Evolutionary conservation across 2,329 filamentous ascomycete species (phyloP).

Genomic region (Neofusicoccum ribis): DNA sequence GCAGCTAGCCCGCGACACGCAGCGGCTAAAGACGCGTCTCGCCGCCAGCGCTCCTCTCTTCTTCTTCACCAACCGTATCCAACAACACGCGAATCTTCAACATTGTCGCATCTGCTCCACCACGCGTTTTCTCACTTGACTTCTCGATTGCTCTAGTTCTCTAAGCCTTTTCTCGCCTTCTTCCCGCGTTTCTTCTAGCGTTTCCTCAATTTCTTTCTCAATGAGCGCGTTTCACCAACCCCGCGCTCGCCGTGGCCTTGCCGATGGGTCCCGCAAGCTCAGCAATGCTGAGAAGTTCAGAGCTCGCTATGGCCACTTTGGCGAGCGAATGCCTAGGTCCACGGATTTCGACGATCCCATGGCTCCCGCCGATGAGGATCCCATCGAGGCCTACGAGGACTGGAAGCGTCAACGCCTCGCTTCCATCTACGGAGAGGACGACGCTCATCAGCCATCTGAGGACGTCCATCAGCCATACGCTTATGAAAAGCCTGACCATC

Average conservation of each 20-base stretch:
- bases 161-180: too few relatives aligned
- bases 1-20: conserved; percentile 1
- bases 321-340: too few relatives aligned
- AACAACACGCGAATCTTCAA: not conserved
- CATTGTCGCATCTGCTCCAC: not conserved
- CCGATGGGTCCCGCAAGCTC: not conserved
- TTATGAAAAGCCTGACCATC: conserved; percentile 8
- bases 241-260: not conserved
- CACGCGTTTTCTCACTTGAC: not conserved
- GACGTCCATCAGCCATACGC: conserved; percentile 17
- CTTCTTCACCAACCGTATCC: not conserved
- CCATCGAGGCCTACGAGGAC: too few relatives aligned
- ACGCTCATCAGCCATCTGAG: not conserved
- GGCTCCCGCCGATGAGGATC: too few relatives aligned
- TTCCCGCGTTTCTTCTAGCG: not conserved
- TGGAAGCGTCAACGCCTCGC: too few relatives aligned
- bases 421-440: not conserved
- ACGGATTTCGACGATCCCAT: too few relatives aligned
- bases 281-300: too few relatives aligned
- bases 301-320: too few relatives aligned
- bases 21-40: not conserved
- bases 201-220: not conserved
- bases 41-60: not conserved
- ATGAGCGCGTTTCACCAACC: not conserved
- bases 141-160: not conserved